phyloP scores from a whole-genome alignment of 2,329 filamentous ascomycete genomes.

The Chrysoporthe cubensis region DNA sequence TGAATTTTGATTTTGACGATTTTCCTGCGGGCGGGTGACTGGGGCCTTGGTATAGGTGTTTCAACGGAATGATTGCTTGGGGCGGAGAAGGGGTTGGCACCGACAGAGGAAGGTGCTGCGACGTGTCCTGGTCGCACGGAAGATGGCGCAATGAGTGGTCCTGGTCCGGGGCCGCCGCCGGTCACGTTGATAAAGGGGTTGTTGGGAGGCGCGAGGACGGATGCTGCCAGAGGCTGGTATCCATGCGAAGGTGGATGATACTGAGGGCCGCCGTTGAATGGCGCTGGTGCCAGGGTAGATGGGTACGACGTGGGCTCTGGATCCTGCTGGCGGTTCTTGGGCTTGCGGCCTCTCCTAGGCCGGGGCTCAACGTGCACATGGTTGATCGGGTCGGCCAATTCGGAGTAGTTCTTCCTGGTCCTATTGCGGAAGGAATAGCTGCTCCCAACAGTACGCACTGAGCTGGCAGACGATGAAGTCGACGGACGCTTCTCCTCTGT shows the following conservation, averaged over 20 bases:
- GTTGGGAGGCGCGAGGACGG: conserved; percentile 25
- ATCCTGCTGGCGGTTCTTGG: conserved; percentile 28
- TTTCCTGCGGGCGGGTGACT: conserved; percentile 22
- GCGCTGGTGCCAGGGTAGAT: conserved; percentile 15
- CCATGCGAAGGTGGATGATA: conserved; percentile 13
- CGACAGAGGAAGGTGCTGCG: conserved; percentile 21
- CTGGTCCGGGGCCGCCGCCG: conserved; percentile 24
- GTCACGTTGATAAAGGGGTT: conserved; percentile 29
- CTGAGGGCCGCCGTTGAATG: neutral
- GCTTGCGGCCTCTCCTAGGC: conserved; percentile 35
- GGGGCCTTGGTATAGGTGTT: conserved; percentile 17
- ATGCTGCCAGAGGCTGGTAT: conserved; percentile 8
- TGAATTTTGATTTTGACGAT: conserved; percentile 25
- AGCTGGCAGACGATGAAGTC: conserved; percentile 57
- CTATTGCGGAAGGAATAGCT: conserved; percentile 59
- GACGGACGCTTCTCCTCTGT: conserved; percentile 55
- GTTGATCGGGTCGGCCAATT: conserved; percentile 50
- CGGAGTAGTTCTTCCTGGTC: conserved; percentile 57
- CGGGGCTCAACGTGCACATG: conserved; percentile 42
- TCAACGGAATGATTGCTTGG: conserved; percentile 25
- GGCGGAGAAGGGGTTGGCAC: conserved; percentile 29
- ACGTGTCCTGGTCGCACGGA: conserved; percentile 23
- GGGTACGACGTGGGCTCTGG: conserved; percentile 24
- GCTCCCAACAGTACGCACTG: conserved; percentile 53
- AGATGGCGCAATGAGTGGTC: conserved; percentile 27